A percentile compares a stretch with the other conserved stretches of the same genome.
Conservation (phyloP, 1,284 basidiomycete species). For the Ceratobasidium sp. region DNA sequence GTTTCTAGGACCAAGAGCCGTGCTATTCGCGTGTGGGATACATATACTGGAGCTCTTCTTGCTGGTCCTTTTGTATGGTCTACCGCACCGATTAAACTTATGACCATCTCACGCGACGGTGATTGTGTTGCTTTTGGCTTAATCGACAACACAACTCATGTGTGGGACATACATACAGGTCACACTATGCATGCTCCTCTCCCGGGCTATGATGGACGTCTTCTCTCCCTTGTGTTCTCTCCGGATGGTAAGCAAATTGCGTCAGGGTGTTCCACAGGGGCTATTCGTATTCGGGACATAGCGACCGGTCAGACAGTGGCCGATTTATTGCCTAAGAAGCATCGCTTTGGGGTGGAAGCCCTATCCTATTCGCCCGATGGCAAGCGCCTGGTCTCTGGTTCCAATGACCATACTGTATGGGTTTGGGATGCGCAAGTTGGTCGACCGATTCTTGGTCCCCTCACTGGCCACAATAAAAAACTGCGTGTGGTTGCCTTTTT, state of each 20-base stretch:
- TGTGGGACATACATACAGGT: background rate
- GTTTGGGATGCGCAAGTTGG: conserved; percentile 2
- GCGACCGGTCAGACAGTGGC: background rate
- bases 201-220: background rate
- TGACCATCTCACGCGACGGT: background rate
- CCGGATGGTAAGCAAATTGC: background rate
- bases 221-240: background rate
- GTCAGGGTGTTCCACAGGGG: background rate
- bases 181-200: background rate
- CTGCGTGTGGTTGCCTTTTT: background rate
- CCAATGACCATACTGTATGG: background rate
- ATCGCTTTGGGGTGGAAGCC: background rate
- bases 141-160: background rate
- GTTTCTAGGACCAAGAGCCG: background rate
- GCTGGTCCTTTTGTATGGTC: background rate
- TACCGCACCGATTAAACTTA: background rate
- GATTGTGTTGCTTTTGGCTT: background rate
- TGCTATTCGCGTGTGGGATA: background rate
- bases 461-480: background rate
- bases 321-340: background rate
- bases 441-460: background rate
- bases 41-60: background rate
- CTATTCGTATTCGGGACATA: background rate
- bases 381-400: background rate
- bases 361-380: conserved; percentile 1